Evolutionary conservation across 306 rosid species (phyloP), one percentile per base, ranked within the genome.

Genomic region (Cucumis melo): DNA sequence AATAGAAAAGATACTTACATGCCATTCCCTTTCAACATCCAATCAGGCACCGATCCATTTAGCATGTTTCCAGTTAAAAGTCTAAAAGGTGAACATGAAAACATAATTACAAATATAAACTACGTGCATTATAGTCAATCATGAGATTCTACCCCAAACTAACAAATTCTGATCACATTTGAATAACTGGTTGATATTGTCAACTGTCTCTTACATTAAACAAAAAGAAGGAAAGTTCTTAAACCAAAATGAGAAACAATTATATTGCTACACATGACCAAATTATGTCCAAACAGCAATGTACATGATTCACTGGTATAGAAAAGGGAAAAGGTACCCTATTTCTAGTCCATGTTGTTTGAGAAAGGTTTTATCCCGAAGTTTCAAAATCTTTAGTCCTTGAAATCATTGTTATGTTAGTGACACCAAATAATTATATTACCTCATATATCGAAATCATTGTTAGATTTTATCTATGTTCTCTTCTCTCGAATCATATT

Each of bases 51-150:
- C 0, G 64, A 2, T 83, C 96, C 96, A 41, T 81, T 57, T 7
- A 92, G 77, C 80, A 57, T 21, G 83, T 92, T 90, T 82, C 88
- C 88, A 38, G 88, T 83, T 77, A 92, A 86, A 85, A 81, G 80
- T 75, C 97, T 93, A 50, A 76, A 73, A 58, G 50, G 39, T 58
- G 36, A 48, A 73, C 9, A 24, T 6, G 36, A 14, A 4, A 55
- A 62, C 21, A 39, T 29, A 66, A 20, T 42, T 41, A 67, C 42
- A 59, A 82, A 79, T 61, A 73, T 42, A 19, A 68, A 66, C 54
- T 17, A n/a, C 24, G 57, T 67, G 34, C 53, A 46, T 68, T 44
- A 21, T 56, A 70, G 75, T 13, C 42, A 67, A 39, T 41, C 32
- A 10, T 67, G 19, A 41, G 53, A 36, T 66, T 66, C n/a, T 67